Conservation (phyloP, 768 basidiomycete species). For the Boletus edulis region DNA sequence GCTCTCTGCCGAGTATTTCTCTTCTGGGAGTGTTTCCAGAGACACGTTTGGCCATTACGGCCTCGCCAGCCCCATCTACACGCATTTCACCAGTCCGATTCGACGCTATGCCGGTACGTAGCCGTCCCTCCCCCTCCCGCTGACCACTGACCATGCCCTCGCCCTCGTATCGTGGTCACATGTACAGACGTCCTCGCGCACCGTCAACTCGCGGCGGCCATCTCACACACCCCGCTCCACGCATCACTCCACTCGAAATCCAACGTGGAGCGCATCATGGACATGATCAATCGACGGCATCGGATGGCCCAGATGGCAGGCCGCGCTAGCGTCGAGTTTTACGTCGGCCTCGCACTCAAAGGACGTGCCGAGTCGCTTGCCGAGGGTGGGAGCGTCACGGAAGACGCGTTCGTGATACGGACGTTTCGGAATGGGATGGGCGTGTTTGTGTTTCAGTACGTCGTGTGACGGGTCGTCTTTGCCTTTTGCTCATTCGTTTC, state of each 20-base stretch:
- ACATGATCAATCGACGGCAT: slow-evolving; percentile 87
- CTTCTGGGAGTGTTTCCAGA: slow-evolving; percentile 87
- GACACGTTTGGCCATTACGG: slow-evolving; percentile 98
- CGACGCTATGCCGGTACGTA: slow-evolving; percentile 85
- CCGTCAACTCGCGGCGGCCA: slow-evolving; percentile 89
- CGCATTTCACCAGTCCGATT: slow-evolving; percentile 98
- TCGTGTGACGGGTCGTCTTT: neutral
- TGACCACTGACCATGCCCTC: neutral
- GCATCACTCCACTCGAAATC: slow-evolving; percentile 83
- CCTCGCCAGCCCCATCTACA: slow-evolving; percentile 95
- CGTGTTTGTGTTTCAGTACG: slow-evolving; percentile 94
- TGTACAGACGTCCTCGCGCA: slow-evolving; percentile 84
- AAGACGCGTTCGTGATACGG: slow-evolving; percentile 92
- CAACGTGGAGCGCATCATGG: slow-evolving; percentile 83
- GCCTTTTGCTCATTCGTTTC: neutral
- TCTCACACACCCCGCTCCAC: slow-evolving; percentile 80
- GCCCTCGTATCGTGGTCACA: no score
- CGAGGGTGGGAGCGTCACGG: slow-evolving; percentile 42
- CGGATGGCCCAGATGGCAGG: slow-evolving; percentile 98
- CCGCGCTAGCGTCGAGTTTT: slow-evolving; percentile 95
- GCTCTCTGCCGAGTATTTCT: slow-evolving; percentile 98
- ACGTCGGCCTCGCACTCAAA: slow-evolving; percentile 90
- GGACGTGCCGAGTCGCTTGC: slow-evolving; percentile 46
- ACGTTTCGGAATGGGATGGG: slow-evolving; percentile 93
- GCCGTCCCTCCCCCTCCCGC: neutral